Conservation (phyloP, 2,329 filamentous ascomycete genomes). For the Tympanopsis confertula region DNA sequence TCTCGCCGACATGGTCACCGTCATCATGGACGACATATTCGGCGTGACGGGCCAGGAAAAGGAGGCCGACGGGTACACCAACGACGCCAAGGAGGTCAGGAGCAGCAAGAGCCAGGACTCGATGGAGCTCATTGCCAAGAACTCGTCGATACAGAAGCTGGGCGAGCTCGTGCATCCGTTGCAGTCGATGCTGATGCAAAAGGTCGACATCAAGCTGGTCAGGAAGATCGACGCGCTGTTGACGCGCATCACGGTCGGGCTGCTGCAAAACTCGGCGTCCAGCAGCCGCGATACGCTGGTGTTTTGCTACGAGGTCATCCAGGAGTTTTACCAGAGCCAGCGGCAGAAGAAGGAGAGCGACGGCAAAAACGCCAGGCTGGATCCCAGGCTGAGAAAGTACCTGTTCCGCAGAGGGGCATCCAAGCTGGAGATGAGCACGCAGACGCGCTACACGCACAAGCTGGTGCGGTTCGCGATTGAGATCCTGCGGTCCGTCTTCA, state of each 20-base stretch:
- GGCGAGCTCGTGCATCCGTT: conserved; percentile 69
- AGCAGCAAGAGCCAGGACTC: conserved; percentile 97
- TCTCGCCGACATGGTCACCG: conserved; percentile 61
- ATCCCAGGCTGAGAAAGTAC: conserved; percentile 59
- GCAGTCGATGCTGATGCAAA: conserved; percentile 68
- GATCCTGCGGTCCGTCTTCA: conserved; percentile 71
- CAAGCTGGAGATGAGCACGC: conserved; percentile 59
- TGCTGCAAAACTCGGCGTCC: conserved; percentile 70
- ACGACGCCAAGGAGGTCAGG: conserved; percentile 94
- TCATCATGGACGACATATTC: conserved; percentile 97
- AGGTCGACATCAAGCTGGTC: conserved; percentile 69
- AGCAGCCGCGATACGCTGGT: conserved; percentile 74
- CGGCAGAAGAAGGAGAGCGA: conserved; percentile 32
- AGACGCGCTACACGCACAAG: conserved; percentile 74
- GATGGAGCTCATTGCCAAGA: conserved; percentile 82
- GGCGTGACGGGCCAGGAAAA: conserved; percentile 88
- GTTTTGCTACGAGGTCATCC: conserved; percentile 90
- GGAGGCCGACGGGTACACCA: conserved; percentile 89
- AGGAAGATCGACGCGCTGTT: conserved; percentile 86
- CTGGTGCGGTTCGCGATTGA: conserved; percentile 80
- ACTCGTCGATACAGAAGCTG: conserved; percentile 63
- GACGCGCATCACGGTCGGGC: conserved; percentile 68
- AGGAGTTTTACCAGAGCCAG: conserved; percentile 65
- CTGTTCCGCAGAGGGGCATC: conserved; percentile 71
- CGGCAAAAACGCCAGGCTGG: conserved; percentile 32